These are phyloP conservation scores for Cutaneotrichosporon sp. DNA, from an alignment of 1,284 basidiomycete genomes.

Conservation along the genomic window DNA sequence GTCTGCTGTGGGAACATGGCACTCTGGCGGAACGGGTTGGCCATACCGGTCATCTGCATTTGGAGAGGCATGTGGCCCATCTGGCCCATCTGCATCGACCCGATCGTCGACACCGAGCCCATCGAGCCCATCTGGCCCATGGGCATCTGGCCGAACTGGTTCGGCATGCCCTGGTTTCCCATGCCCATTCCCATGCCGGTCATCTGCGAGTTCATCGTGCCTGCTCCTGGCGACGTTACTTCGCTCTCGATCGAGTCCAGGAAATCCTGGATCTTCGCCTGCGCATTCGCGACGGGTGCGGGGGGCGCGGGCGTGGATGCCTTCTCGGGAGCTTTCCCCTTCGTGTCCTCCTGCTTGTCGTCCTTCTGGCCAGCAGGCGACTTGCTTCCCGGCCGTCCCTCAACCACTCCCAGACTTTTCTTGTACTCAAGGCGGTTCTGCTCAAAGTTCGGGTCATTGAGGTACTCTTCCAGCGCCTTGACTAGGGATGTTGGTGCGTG, in stretches of 20 bases:
- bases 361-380: slow-evolving; percentile 16
- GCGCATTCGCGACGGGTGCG: slow-evolving; percentile 30
- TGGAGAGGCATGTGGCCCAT: slow-evolving; percentile 20
- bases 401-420: slow-evolving; percentile 71
- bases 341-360: slow-evolving; percentile 10
- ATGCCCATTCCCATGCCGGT: slow-evolving; percentile 6
- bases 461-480: slow-evolving; percentile 88
- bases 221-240: slow-evolving; percentile 50
- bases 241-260: slow-evolving; percentile 85
- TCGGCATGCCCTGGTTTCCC: too few species aligned
- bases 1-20: slow-evolving; percentile 54
- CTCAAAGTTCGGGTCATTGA: slow-evolving; percentile 93
- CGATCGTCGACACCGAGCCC: not conserved
- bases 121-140: slow-evolving; percentile 1
- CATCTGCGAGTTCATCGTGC: slow-evolving; percentile 1
- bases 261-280: slow-evolving; percentile 68
- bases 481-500: slow-evolving; percentile 94
- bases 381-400: slow-evolving; percentile 46
- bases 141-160: slow-evolving; percentile 12
- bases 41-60: slow-evolving; percentile 20
- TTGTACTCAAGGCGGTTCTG: slow-evolving; percentile 89
- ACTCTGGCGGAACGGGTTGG: slow-evolving; percentile 69
- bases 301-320: slow-evolving; percentile 17
- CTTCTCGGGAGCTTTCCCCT: slow-evolving; percentile 13
- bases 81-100: not conserved